A percentile compares a stretch with the other conserved stretches of the same genome.
phyloP scores from a whole-genome alignment of 371 early-diverging fungal species.

The Mycotypha africana region DNA sequence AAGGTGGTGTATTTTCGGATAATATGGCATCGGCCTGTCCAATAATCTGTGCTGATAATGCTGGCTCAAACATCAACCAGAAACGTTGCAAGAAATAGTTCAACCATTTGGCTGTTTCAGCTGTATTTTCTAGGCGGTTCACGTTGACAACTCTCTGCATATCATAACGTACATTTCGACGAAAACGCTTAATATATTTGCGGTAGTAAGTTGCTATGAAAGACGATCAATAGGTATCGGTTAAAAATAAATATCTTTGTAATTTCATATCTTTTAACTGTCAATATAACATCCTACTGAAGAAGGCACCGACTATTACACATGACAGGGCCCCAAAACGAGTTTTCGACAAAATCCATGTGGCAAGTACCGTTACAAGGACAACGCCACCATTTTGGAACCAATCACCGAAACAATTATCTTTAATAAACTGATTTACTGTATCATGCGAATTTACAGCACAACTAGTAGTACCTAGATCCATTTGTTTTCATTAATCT shows the following conservation, averaged over 20 bases:
- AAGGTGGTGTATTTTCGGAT: constrained; percentile 74
- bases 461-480: no score
- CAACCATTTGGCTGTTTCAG: constrained; percentile 95
- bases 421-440: constrained; percentile 29
- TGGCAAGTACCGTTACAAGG: constrained; percentile 31
- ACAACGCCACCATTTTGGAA: constrained; percentile 34
- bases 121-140: constrained; percentile 39
- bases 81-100: constrained; percentile 82
- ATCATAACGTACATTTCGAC: constrained; percentile 62
- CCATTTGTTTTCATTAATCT: no score
- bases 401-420: constrained; percentile 43
- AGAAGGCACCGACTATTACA: constrained; percentile 28
- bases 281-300: no score
- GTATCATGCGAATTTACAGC: no score
- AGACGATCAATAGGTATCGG: no score
- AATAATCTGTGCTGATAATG: constrained; percentile 71
- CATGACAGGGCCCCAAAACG: constrained; percentile 34
- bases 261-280: no score
- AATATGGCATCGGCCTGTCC: constrained; percentile 67
- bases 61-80: constrained; percentile 94
- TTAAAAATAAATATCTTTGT: no score
- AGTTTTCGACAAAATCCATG: constrained; percentile 28
- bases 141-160: constrained; percentile 52
- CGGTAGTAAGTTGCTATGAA: constrained; percentile 63
- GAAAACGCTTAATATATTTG: constrained; percentile 61